Evolutionary conservation across 2,329 filamentous ascomycete species (phyloP), one percentile per base, ranked within the genome.

Genomic region (Aspergillus puulaauensis): DNA sequence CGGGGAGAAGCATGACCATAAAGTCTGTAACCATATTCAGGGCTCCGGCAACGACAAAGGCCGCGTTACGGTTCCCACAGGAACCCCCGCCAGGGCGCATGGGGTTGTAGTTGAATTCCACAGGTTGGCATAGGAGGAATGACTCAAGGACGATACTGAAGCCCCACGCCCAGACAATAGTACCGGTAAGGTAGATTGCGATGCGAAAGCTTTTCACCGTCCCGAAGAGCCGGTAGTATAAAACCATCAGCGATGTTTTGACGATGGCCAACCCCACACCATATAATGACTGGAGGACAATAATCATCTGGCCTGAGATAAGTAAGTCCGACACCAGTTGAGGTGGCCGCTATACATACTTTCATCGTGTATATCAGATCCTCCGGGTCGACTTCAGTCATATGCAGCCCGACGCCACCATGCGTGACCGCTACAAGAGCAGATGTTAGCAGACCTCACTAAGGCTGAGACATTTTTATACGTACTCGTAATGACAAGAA

Each of bases 11-110:
- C 37, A 68, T 63, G 24, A 69, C 60, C 54, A 65, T 60, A 0
- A 66, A 21, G 56, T 69, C 65, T 0, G 65, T 67, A 8, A 68
- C 46, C 44, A 68, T 52, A 19, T 68, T 66, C 7, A 65, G 46
- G 7, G 57, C 58, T 3, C 63, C 64, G 2, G 60, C 60, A 0
- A 60, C 50, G 5, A 61, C 51, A 15, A 56, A 66, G 2, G 64
- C 54, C 1, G 56, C 60, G 21, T 64, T 59, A 8, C 56, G 59
- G 21, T 60, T 58, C 3, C 54, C 61, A 31, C 64, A 67, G 9
- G 27, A 31, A 12, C 27, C 33, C 2, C 45, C 35, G 3, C 39
- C 50, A 6, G 27, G 27, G 7, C 35, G 19, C 11, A 23, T 21
- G 21, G 50, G 39, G 40, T 52, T 39, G 21, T 39, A 52, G 15